A percentile compares a stretch with the other conserved stretches of the same genome.
Conservation (phyloP, 768 basidiomycete species). For the Scleroderma citrinum region DNA sequence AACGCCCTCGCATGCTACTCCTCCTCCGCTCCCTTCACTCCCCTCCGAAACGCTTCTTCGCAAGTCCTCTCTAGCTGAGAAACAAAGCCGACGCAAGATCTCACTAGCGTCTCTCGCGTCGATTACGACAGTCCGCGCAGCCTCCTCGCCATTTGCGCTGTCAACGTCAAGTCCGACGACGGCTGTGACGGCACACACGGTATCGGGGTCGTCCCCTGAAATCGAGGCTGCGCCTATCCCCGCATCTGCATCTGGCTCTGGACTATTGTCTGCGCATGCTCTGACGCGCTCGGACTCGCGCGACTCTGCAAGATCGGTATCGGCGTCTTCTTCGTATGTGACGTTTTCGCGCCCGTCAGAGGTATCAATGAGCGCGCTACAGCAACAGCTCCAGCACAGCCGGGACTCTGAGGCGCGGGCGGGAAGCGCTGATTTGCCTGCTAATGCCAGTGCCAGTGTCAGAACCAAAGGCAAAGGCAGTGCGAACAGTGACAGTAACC, state of each 20-base stretch:
- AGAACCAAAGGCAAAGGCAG: too few relatives aligned
- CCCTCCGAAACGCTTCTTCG: conserved; percentile 48
- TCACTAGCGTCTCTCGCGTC: conserved; percentile 42
- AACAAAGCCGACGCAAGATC: conserved; percentile 32
- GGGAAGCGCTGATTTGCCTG: conserved; percentile 4
- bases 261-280: conserved; percentile 22
- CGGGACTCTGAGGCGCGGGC: conserved; percentile 27
- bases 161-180: conserved; percentile 59
- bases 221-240: conserved; percentile 18
- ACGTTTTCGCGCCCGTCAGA: conserved; percentile 63
- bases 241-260: conserved; percentile 33
- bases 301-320: conserved; percentile 29
- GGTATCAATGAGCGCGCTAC: conserved; percentile 49
- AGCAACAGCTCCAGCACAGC: conserved; percentile 42
- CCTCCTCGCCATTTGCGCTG: conserved; percentile 38
- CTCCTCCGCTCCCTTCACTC: conserved; percentile 52
- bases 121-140: conserved; percentile 40
- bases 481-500: conserved; percentile 21
- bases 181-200: conserved; percentile 60
- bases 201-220: conserved; percentile 35
- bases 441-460: too few relatives aligned
- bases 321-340: conserved; percentile 31
- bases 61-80: conserved; percentile 21
- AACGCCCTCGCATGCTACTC: conserved; percentile 46
- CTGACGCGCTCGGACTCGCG: conserved; percentile 45